Evolutionary conservation across 2,329 filamentous ascomycete genomes (phyloP).

Genomic region (Lachnellula hyalina): DNA sequence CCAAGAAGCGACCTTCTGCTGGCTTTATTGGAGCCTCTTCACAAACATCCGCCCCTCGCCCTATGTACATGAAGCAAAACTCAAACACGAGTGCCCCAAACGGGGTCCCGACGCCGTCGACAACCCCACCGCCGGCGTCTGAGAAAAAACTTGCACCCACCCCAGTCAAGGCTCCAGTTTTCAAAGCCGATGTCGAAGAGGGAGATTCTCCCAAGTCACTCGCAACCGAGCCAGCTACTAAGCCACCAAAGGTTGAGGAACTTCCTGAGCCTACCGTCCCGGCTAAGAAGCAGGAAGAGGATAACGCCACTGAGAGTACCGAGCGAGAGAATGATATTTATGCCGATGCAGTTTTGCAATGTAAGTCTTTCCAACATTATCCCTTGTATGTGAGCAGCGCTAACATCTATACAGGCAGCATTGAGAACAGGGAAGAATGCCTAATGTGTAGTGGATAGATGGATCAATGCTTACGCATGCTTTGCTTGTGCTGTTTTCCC

Average conservation of each 20-base stretch:
- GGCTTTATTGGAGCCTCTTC: slow-evolving; percentile 33
- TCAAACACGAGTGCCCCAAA: slow-evolving; percentile 41
- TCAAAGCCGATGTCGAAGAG: slow-evolving; percentile 73
- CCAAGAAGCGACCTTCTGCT: slow-evolving; percentile 64
- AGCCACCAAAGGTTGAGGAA: slow-evolving; percentile 59
- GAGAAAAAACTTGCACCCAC: slow-evolving; percentile 37
- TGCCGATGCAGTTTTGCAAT: slow-evolving; percentile 83
- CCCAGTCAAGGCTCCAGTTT: slow-evolving; percentile 56
- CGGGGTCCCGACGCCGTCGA: slow-evolving; percentile 63
- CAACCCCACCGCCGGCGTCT: slow-evolving; percentile 55
- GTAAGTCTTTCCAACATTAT: slow-evolving; percentile 47
- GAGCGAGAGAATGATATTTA: slow-evolving; percentile 89
- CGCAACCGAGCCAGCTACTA: slow-evolving; percentile 59
- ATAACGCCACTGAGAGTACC: slow-evolving; percentile 62
- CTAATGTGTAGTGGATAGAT: slow-evolving; percentile 90
- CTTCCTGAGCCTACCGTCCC: slow-evolving; percentile 52
- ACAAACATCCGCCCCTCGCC: slow-evolving; percentile 60
- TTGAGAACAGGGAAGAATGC: slow-evolving; percentile 93
- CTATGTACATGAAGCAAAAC: slow-evolving; percentile 57
- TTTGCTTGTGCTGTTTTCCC: slow-evolving; percentile 9
- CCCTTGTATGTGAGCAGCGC: slow-evolving; percentile 28
- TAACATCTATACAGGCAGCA: slow-evolving; percentile 59
- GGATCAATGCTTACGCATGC: slow-evolving; percentile 23
- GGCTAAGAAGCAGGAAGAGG: slow-evolving; percentile 63
- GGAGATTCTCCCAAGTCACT: slow-evolving; percentile 76